Evolutionary conservation across 305 asterid genomes (phyloP), one percentile per base, ranked within the genome.

Genomic region (Fraxinus nigra): DNA sequence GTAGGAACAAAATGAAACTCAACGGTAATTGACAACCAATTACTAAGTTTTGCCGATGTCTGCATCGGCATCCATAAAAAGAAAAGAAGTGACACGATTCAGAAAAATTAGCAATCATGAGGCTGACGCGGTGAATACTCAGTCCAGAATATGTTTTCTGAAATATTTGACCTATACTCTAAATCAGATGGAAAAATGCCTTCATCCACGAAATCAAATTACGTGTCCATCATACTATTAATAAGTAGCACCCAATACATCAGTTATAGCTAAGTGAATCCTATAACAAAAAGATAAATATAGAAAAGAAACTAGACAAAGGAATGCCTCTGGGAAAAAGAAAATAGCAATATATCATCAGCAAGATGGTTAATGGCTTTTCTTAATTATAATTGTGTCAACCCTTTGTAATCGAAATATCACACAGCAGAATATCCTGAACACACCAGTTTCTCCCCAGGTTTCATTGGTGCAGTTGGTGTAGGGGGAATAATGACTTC

Each of bases 391-490:
- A 79, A 79, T 72, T 78, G 69, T 20, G 54, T 59, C 59, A 72
- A 81, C 77, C 34, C 81, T 81, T 75, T 72, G 77, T 76, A 77
- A 48, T 14, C 51, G 80, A 59, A 82, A 54, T 74, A 76, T 30
- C 40, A 46, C 54, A 79, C 81, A 33, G 80, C 85, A 51, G 26
- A 72, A 63, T 5, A 78, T 46, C 80, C 54, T 56, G 81, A 84
- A 82, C 59, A 43, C 91, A 94, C 98, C 97, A 95, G 92, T 85
- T 84, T 94, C 91, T 95, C 99, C 87, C 98, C 98, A 75, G 97
- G 98, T 88, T 89, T 92, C 97, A 95, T 84, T 65, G 99, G 94
- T 81, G 99, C 97, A 87, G 98, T 94, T 84, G 93, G 93, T 61
- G 90, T 88, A 78, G 98, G 93, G 81, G 99, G 99, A 81, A 95